A percentile compares a stretch with the other conserved stretches of the same genome.
phyloP scores from a whole-genome alignment of 139 green algal species.

The Pycnococcus provasolii region DNA sequence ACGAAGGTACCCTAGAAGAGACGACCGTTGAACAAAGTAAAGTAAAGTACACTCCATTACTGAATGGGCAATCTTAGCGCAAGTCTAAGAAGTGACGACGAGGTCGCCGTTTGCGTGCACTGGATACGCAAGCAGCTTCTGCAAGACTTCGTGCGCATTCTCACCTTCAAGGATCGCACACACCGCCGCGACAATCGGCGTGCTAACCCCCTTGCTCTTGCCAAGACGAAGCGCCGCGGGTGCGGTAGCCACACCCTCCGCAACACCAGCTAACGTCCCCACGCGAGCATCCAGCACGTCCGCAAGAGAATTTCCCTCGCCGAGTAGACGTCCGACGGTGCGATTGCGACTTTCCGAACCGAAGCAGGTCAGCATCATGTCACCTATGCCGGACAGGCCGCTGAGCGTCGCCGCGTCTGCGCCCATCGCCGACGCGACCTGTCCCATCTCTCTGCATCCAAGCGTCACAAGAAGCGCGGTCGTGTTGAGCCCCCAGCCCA shows the following conservation, averaged over 20 bases:
- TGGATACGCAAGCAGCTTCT: too few species aligned
- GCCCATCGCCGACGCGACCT: conserved; percentile 22
- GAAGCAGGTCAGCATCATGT: conserved; percentile 28
- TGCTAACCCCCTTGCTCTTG: neutral
- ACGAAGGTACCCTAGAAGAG: too few species aligned
- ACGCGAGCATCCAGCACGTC: conserved; percentile 11
- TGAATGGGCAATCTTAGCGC: too few species aligned
- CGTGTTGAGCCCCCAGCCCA: conserved; percentile 26
- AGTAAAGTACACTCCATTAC: too few species aligned
- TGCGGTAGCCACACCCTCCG: conserved; percentile 22
- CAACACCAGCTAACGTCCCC: conserved; percentile 11
- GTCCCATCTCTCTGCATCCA: conserved; percentile 20
- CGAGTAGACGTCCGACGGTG: conserved; percentile 12
- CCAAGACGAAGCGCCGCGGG: conserved; percentile 15
- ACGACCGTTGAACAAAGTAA: too few species aligned
- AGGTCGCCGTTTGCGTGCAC: too few species aligned
- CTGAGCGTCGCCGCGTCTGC: conserved; percentile 16
- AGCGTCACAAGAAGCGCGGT: conserved; percentile 15
- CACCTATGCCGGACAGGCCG: conserved; percentile 22
- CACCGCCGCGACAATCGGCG: conserved; percentile 4
- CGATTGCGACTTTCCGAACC: conserved; percentile 13
- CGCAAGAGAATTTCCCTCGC: conserved; percentile 7
- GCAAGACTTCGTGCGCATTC: too few species aligned
- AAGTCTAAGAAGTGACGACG: too few species aligned
- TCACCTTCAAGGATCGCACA: too few species aligned